These are phyloP conservation scores for Hymenoscyphus fraxineus DNA, from an alignment of 2,329 filamentous ascomycete species.

Conservation along the genomic window DNA sequence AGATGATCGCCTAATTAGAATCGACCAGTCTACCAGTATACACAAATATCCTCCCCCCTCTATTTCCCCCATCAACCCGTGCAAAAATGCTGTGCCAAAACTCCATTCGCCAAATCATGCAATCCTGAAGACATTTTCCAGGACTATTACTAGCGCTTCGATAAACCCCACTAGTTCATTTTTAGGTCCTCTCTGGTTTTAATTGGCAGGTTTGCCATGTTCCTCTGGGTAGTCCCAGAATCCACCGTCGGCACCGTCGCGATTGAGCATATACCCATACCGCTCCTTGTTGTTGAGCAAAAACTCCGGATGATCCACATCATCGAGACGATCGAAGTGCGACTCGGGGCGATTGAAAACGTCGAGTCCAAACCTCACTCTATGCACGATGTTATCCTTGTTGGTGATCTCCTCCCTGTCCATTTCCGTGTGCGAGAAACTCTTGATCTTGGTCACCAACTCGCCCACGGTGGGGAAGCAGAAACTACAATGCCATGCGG, in stretches of 20 bases:
- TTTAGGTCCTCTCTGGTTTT: no score
- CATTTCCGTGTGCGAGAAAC: conserved; percentile 33
- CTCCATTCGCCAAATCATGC: no score
- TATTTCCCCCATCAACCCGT: no score
- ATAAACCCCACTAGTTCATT: no score
- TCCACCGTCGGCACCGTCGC: background rate
- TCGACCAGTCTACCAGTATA: no score
- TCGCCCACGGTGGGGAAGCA: conserved; percentile 42
- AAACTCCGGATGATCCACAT: background rate
- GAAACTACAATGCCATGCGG: conserved; percentile 44
- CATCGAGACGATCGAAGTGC: background rate
- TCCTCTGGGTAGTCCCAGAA: background rate
- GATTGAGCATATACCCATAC: background rate
- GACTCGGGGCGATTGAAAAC: background rate
- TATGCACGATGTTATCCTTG: background rate
- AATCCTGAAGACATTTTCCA: no score
- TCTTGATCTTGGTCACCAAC: conserved; percentile 39
- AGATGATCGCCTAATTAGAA: no score
- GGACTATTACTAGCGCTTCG: no score
- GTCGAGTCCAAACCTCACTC: background rate
- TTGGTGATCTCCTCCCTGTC: background rate
- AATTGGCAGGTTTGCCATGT: no score
- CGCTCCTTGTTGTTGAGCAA: background rate
- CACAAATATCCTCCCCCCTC: no score
- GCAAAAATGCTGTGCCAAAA: no score